Base-by-base conservation (phyloP, 345 rosid genomes). In the Theobroma cacao region DNA sequence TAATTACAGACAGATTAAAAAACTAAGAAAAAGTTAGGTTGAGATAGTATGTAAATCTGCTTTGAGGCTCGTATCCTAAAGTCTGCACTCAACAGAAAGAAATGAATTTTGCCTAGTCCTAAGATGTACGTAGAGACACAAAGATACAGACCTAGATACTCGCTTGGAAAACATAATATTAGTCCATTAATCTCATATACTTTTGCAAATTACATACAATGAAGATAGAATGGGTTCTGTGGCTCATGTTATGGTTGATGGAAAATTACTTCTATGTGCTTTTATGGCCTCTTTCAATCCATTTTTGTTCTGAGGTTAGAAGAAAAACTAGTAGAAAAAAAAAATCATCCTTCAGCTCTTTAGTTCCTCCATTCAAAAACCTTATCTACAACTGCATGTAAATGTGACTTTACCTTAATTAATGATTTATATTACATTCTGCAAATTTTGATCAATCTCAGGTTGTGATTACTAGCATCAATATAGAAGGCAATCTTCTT, bases 401-500 rank as follows among this genome's bases (percentile, higher is more conserved):
- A 11, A 74, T 67, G 2, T 53, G n/a, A 38, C 17, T 75, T 62
- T 63, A 1, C 30, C 15, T 62, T 63, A 66, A 22, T 20, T 43
- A 18, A 33, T 20, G n/a, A 62, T 30, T 74, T 52, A 40, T 34
- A 45, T 62, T 38, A 28, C 59, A 40, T 22, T 41, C 30, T 40
- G n/a, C 66, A 43, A 48, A 18, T 50, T 81, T 65, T 78, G 47
- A 77, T 82, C 38, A 11, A n/a, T 85, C 50, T 84, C 91, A 96
- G 99, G 98, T 96, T 82, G 95, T 96, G 81, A 90, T 96, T 75
- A 96, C 99, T 79, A 92, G 99, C 91, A 94, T 96, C 65, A 90
- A 83, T 71, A 84, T 94, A 72, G 86, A 91, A 45, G 98, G 93
- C 58, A 84, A 80, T 87, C 92, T 96, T 83, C 87, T 89, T 53